Conservation (phyloP, 208 protist species). For the Crithidia acanthocephali region DNA sequence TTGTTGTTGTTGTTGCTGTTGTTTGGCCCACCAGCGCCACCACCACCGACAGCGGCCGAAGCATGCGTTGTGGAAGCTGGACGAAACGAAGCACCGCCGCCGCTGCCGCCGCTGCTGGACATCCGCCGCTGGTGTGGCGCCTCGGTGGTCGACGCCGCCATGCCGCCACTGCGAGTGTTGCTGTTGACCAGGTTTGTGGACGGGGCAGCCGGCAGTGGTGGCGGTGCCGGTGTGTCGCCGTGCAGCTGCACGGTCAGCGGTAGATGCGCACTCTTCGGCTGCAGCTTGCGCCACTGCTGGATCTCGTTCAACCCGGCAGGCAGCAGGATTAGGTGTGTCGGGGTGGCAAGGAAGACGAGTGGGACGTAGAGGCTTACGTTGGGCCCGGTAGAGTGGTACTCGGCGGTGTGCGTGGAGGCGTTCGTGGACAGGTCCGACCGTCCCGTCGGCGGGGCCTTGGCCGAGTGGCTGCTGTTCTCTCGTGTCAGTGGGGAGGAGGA, state of each 20-base stretch:
- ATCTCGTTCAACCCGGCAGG: slow-evolving; percentile 23
- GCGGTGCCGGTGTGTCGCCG: background rate
- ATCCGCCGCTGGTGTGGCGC: too few species aligned
- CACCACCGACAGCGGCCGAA: background rate
- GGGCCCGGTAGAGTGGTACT: background rate
- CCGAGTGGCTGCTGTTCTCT: background rate
- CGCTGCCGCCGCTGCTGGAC: background rate
- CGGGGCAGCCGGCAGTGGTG: background rate
- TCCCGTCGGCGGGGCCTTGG: background rate
- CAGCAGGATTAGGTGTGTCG: slow-evolving; percentile 32
- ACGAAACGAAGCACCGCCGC: background rate
- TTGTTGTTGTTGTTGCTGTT: too few species aligned
- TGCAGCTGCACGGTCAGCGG: slow-evolving; percentile 33
- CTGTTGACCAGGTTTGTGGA: background rate
- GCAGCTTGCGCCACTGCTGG: slow-evolving; percentile 33
- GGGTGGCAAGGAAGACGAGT: slow-evolving; percentile 29
- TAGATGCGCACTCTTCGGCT: slow-evolving; percentile 32
- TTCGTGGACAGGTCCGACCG: background rate
- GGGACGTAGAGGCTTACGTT: slow-evolving; percentile 4
- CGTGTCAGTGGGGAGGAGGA: background rate
- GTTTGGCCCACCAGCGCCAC: background rate
- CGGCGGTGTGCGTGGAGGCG: slow-evolving; percentile 7
- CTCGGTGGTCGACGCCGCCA: background rate
- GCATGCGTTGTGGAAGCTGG: background rate
- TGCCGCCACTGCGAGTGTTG: background rate